phyloP scores from a whole-genome alignment of 192 early-diverging fungal species.

The Geranomyces michiganensis region DNA sequence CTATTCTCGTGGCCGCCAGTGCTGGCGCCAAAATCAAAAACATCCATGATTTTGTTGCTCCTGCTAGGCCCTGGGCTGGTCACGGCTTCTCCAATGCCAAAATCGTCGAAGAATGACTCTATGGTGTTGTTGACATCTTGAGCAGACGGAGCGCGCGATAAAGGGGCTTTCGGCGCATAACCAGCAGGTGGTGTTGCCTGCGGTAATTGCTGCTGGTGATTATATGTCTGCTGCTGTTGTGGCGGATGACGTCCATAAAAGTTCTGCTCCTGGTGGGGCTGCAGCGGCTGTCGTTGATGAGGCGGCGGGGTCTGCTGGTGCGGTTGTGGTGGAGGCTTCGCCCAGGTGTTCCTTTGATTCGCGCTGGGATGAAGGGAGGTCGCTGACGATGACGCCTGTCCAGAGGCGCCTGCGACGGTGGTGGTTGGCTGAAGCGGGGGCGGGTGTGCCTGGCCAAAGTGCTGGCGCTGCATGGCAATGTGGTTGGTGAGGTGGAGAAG shows the following conservation, averaged over 20 bases:
- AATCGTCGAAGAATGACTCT: constrained; percentile 5
- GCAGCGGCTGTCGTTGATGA: background rate
- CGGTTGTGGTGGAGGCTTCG: background rate
- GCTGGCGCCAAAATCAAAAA: constrained; percentile 11
- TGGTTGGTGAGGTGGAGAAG: too few relatives aligned
- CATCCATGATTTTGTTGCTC: constrained; percentile 15
- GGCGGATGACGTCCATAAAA: background rate
- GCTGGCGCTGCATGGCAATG: too few relatives aligned
- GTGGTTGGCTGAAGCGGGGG: too few relatives aligned
- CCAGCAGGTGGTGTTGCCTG: background rate
- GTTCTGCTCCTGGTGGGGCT: background rate
- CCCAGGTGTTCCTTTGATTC: background rate
- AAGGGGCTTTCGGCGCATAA: background rate
- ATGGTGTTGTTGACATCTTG: constrained; percentile 10
- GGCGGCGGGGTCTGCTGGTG: background rate
- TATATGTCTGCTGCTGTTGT: background rate
- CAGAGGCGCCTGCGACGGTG: background rate
- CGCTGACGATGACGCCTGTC: background rate
- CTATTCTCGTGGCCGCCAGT: background rate
- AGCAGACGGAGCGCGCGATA: background rate
- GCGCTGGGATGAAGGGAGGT: background rate
- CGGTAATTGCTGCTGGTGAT: background rate
- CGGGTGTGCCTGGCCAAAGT: too few relatives aligned
- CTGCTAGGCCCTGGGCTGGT: background rate
- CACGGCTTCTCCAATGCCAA: constrained; percentile 4